These are phyloP conservation scores for Brasilioporus rufonigricans DNA, from an alignment of 768 basidiomycete species.

Conservation along the genomic window DNA sequence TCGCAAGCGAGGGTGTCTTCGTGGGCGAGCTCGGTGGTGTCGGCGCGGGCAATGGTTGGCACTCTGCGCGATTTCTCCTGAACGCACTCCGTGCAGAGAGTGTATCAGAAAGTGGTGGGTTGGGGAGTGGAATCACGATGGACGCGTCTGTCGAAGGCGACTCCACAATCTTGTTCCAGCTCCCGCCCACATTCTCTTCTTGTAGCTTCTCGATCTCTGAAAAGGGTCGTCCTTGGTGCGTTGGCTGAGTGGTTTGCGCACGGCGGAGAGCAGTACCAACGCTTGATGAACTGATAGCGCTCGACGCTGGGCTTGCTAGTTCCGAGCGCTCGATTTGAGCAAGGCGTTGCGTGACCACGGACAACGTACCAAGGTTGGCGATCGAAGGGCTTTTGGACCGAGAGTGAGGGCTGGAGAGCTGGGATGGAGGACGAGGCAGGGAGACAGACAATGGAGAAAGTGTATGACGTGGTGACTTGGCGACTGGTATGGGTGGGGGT, in stretches of 20 bases:
- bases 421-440: constrained; percentile 27
- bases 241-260: constrained; percentile 18
- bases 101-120: constrained; percentile 9
- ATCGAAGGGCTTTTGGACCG: constrained; percentile 56
- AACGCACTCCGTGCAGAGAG: constrained; percentile 27
- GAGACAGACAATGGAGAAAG: constrained; percentile 21
- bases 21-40: constrained; percentile 14
- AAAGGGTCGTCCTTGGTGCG: constrained; percentile 17
- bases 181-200: not conserved
- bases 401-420: constrained; percentile 23
- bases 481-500: constrained; percentile 25
- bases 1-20: not conserved
- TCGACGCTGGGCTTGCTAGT: constrained; percentile 17
- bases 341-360: constrained; percentile 65
- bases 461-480: constrained; percentile 24
- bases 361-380: constrained; percentile 55
- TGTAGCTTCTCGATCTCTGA: constrained; percentile 25
- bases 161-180: not conserved
- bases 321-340: constrained; percentile 50
- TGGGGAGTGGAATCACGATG: constrained; percentile 23
- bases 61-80: constrained; percentile 3
- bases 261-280: constrained; percentile 23
- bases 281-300: constrained; percentile 21
- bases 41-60: not conserved
- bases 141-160: constrained; percentile 25